Conservation (phyloP, 1,284 basidiomycete species). For the Malassezia caprae region DNA sequence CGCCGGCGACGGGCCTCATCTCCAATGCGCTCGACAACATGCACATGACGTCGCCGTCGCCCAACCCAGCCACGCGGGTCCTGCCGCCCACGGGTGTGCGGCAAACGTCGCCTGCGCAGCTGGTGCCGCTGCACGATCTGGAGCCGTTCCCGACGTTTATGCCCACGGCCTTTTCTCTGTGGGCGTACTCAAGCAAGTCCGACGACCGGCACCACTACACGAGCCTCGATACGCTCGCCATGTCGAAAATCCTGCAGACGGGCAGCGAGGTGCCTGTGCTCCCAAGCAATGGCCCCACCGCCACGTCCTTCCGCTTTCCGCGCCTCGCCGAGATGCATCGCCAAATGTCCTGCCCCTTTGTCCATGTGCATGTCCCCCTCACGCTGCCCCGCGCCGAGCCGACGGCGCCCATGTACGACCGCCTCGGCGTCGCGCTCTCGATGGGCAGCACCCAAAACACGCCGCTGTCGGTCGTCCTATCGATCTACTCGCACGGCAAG, state of each 20-base stretch:
- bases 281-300: slow-evolving; percentile 28
- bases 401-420: slow-evolving; percentile 28
- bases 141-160: slow-evolving; percentile 18
- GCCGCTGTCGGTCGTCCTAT: slow-evolving; percentile 43
- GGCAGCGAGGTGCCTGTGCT: slow-evolving; percentile 29
- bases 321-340: slow-evolving; percentile 46
- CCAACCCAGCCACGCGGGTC: background rate
- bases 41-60: slow-evolving; percentile 24
- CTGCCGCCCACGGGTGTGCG: background rate
- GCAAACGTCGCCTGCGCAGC: background rate
- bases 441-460: slow-evolving; percentile 35
- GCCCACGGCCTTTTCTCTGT: slow-evolving; percentile 45
- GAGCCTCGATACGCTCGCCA: slow-evolving; percentile 32
- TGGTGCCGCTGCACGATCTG: background rate
- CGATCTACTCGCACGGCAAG: slow-evolving; percentile 48
- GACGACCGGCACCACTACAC: slow-evolving; percentile 45
- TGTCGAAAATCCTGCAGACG: slow-evolving; percentile 30
- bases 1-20: slow-evolving; percentile 33
- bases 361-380: slow-evolving; percentile 48
- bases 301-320: slow-evolving; percentile 43
- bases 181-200: slow-evolving; percentile 34
- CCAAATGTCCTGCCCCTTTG: slow-evolving; percentile 49
- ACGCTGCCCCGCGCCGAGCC: slow-evolving; percentile 43
- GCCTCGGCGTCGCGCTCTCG: slow-evolving; percentile 42
- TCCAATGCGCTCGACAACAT: slow-evolving; percentile 37